phyloP scores from a whole-genome alignment of 345 rosid species.

The Rhodomyrtus tomentosa region DNA sequence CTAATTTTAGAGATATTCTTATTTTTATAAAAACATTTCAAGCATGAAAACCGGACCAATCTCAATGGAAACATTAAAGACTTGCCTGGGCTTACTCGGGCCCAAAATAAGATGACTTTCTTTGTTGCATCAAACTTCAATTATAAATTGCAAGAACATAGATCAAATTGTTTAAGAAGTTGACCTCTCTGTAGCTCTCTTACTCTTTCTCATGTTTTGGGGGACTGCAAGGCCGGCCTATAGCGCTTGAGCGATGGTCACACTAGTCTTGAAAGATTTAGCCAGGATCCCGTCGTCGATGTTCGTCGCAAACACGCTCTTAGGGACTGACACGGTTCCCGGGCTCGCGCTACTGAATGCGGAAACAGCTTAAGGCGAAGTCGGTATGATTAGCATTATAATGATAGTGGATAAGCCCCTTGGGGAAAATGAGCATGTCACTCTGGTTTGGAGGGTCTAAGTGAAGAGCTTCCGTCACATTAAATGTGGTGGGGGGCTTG shows the following conservation, averaged over 20 bases:
- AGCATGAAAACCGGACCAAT: too few species aligned
- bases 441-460: slow-evolving; percentile 6
- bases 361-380: neutral
- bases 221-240: neutral
- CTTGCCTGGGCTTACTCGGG: too few species aligned
- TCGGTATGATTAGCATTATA: neutral
- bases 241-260: neutral
- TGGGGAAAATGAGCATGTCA: slow-evolving; percentile 10
- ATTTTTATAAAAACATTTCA: too few species aligned
- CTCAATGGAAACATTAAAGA: too few species aligned
- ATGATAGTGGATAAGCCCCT: slow-evolving; percentile 8
- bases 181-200: neutral
- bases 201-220: neutral
- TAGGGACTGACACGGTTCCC: slow-evolving; percentile 7
- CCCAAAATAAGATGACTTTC: too few species aligned
- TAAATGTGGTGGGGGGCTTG: neutral
- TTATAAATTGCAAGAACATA: neutral
- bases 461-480: slow-evolving; percentile 8
- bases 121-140: neutral
- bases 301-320: neutral
- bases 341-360: slow-evolving; percentile 5
- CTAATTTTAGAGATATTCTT: too few species aligned
- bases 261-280: slow-evolving; percentile 12
- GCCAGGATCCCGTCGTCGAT: slow-evolving; percentile 3
- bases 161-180: neutral